Conservation (phyloP, 371 early-diverging fungal species). For the Mucor saturninus region DNA sequence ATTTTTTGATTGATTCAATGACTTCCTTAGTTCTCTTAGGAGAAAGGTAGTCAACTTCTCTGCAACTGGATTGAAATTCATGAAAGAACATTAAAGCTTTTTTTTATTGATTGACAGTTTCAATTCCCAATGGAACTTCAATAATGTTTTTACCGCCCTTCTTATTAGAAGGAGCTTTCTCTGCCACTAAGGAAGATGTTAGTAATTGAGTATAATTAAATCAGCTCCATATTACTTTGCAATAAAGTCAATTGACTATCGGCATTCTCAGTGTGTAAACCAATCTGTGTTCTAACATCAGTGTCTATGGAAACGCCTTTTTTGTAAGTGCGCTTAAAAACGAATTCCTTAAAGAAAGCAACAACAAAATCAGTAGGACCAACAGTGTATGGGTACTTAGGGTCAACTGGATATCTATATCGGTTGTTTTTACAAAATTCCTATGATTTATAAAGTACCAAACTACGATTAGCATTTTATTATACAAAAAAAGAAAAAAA, state of each 20-base stretch:
- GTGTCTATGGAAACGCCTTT: too few relatives aligned
- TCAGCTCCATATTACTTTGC: neutral
- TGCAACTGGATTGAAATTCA: neutral
- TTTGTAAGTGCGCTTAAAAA: too few relatives aligned
- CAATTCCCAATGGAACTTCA: slow-evolving; percentile 8
- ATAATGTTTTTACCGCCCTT: slow-evolving; percentile 52
- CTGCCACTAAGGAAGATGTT: slow-evolving; percentile 2
- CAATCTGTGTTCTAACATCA: too few relatives aligned
- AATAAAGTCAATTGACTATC: too few relatives aligned
- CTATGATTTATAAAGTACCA: too few relatives aligned
- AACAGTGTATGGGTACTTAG: slow-evolving; percentile 5
- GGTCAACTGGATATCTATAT: too few relatives aligned
- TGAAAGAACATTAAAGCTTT: slow-evolving; percentile 5
- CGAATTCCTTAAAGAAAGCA: slow-evolving; percentile 4
- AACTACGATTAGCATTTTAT: too few relatives aligned
- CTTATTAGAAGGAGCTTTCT: neutral
- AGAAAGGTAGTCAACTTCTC: neutral
- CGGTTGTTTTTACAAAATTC: neutral
- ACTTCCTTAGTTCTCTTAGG: slow-evolving; percentile 2
- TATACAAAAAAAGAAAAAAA: too few relatives aligned
- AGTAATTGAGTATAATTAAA: neutral
- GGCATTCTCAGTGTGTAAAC: too few relatives aligned
- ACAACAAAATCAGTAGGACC: neutral
- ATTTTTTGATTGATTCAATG: neutral
- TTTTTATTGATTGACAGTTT: slow-evolving; percentile 10